These are phyloP conservation scores for Diutina ranongensis DNA, from an alignment of 1,139 yeast genomes.

Conservation along the genomic window DNA sequence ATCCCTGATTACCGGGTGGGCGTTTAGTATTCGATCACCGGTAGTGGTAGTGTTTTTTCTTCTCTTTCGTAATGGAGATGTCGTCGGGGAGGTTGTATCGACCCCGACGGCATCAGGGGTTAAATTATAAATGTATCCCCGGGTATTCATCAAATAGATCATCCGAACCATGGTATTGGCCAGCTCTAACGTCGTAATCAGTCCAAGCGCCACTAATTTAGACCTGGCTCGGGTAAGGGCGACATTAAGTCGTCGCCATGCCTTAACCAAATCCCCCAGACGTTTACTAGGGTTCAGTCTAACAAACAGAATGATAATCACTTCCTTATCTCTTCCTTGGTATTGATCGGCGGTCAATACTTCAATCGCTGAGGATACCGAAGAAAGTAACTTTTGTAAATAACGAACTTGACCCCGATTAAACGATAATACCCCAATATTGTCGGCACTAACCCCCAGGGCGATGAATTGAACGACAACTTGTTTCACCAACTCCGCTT, in stretches of 20 bases:
- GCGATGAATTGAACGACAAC: conserved; percentile 46
- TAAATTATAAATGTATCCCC: conserved; percentile 50
- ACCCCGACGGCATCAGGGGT: not conserved
- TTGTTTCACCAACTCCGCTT: conserved; percentile 53
- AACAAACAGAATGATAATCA: conserved; percentile 78
- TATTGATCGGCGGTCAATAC: conserved; percentile 89
- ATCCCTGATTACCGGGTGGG: not conserved
- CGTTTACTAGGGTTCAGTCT: conserved; percentile 59
- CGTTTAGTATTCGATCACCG: not conserved
- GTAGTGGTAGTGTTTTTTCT: not conserved
- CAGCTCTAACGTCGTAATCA: conserved; percentile 47
- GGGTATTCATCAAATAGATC: conserved; percentile 43
- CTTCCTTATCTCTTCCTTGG: conserved; percentile 92
- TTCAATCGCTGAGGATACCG: conserved; percentile 43
- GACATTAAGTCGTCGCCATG: conserved; percentile 89
- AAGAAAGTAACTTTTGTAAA: conserved; percentile 26
- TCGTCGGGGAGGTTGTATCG: not conserved
- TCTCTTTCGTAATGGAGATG: not conserved
- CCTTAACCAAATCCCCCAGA: conserved; percentile 72
- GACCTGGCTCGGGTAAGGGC: conserved; percentile 86
- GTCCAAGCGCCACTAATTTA: conserved; percentile 76
- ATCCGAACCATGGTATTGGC: conserved; percentile 51
- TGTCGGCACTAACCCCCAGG: conserved; percentile 48
- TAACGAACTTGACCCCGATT: conserved; percentile 71
- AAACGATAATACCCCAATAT: conserved; percentile 81